Base-by-base conservation (phyloP, 257 asterid genomes). In the Plectranthus barbatus region DNA sequence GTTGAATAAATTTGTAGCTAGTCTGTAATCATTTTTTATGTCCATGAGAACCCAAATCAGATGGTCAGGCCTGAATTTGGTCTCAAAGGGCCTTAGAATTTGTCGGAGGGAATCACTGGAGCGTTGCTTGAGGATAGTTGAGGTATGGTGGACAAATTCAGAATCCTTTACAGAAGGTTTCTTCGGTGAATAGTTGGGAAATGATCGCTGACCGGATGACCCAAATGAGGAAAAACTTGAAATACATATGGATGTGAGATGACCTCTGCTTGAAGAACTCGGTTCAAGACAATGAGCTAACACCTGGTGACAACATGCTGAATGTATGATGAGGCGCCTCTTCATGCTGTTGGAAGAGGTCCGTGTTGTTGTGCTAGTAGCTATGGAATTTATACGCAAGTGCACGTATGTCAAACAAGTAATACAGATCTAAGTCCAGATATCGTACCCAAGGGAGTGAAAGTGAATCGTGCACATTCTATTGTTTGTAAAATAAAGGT, bases 31-130 rank as follows among this genome's bases (percentile, higher is more conserved):
- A 64, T 72, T 69, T 69, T 69, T 85, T 74, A 92, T 71, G 66
- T 80, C 84, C 84, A 86, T 89, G 69, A 86, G 87, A 71, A 85
- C 90, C 99, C 96, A 89, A 70, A 92, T 77, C 60, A 92, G 84
- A 75, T 85, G 89, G 75, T 89, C 96, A 46, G 86, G 69, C 79
- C 79, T 82, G 77, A 92, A 86, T 51, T 76, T 83, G 69, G 90
- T 72, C 66, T 86, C 99, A 47, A 79, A 86, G 2, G 97, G 83
- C 79, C 72, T 80, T 70, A 92, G 45, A 51, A 79, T 65, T 42
- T 63, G 80, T 18, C 77, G 77, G 57, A 89, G 67, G 56, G 90
- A 79, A 79, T 85, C 99, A 56, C 41, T 66, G 36, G 68, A 72
- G 19, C 94, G 86, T 64, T 92, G 96, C 87, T 82, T 89, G 76